Base-by-base conservation (phyloP, 2,329 filamentous ascomycete species). In the Bimuria novae-zelandiae region DNA sequence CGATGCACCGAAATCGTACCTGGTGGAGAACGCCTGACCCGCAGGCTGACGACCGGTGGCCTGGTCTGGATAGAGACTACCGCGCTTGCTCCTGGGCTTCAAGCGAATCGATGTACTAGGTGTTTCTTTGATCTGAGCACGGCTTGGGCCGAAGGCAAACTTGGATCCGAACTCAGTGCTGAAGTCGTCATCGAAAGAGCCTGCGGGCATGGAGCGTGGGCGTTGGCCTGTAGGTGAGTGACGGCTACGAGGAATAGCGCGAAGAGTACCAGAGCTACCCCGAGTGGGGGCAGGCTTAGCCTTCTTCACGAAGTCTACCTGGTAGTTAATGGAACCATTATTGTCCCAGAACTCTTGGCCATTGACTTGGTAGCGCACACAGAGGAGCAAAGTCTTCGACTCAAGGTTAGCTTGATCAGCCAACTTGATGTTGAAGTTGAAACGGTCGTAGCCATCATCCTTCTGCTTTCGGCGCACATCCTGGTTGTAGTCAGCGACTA, bases 1-100 rank as follows among this genome's bases (percentile, higher is more conserved):
- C 0, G 94, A 97, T n/a, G 90, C 90, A 56, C 89, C 88, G 73
- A 99, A 97, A 77, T 97, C 93, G 72, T 99, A 99, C 49, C 94
- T 89, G 74, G 92, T 92, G 41, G 91, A 89, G 72, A 97, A 97
- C 16, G 88, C 89, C 64, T 89, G 86, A 22, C 86, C 85, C 71
- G 66, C 79, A 74, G 63, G 82, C 61, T 77, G 76, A 32, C 77
- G 76, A 19, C 72, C 77, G 36, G 75, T 69, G 16, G 77, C 76
- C 37, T 76, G 71, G 58, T 89, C 85, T 49, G 83, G 84, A 21
- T 88, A 82, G 49, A 89, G 73, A 61, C 83, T 86, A 40, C 66
- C 68, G 25, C 76, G 71, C 14, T 90, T 89, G 69, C 85, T 84
- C 53, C 84, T 82, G 33, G 80, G 82, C 79, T 91, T 92, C 52